Evolutionary conservation across 1,284 basidiomycete genomes (phyloP).

Genomic region (Cutaneotrichosporon daszewskae): DNA sequence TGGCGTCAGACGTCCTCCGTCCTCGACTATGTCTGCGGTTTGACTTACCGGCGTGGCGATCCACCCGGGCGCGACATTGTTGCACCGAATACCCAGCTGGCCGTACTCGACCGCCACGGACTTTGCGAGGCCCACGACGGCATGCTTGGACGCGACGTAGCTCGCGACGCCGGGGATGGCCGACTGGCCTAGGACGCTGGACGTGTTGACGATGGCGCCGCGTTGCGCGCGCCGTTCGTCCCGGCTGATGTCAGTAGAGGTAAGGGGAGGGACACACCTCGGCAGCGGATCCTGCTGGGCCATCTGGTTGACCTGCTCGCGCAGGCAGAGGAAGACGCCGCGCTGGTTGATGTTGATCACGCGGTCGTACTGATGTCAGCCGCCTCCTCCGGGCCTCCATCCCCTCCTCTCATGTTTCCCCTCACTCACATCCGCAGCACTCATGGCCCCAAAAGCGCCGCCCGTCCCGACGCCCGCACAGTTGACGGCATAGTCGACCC

Average conservation of each 20-base stretch:
- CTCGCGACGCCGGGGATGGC: neutral
- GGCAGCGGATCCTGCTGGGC: constrained; percentile 17
- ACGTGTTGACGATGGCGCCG: constrained; percentile 24
- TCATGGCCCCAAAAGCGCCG: neutral
- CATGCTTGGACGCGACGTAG: constrained; percentile 20
- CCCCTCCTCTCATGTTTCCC: no score
- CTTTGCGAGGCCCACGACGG: constrained; percentile 19
- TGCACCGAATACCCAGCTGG: no score
- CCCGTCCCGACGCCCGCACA: constrained; percentile 22
- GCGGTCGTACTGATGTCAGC: constrained; percentile 30
- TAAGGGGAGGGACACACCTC: neutral
- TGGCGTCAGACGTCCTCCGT: no score
- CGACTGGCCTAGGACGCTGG: constrained; percentile 10
- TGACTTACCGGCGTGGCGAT: neutral
- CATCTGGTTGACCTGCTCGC: constrained; percentile 21
- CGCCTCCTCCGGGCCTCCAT: no score
- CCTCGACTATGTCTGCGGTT: no score
- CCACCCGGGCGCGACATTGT: neutral
- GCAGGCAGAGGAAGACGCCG: constrained; percentile 19
- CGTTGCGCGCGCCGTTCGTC: constrained; percentile 15
- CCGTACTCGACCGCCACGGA: constrained; percentile 15
- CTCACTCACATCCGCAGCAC: constrained; percentile 13
- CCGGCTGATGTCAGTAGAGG: neutral
- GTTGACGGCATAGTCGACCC: constrained; percentile 37
- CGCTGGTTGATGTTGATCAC: constrained; percentile 27